A percentile compares a stretch with the other conserved stretches of the same genome.
phyloP scores from a whole-genome alignment of 108 stramenopile species.

The Nannochloropsis oceanica region DNA sequence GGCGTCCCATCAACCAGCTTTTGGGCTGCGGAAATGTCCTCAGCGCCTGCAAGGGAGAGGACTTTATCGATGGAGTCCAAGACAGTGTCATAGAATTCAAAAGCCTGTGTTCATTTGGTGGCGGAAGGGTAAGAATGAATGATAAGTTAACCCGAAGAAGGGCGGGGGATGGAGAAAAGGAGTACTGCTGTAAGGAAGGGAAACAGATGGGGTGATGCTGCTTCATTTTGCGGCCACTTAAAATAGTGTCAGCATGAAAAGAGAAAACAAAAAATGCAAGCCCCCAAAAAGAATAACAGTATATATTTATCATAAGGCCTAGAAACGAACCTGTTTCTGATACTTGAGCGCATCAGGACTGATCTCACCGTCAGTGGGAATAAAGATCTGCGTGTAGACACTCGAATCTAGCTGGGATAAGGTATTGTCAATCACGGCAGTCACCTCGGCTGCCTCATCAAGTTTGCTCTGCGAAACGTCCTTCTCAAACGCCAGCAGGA shows the following conservation, averaged over 20 bases:
- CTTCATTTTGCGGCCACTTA: no score
- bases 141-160: no score
- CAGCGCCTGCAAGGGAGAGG: neutral
- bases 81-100: neutral
- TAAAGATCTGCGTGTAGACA: neutral
- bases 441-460: neutral
- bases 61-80: neutral
- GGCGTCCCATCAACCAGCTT: neutral
- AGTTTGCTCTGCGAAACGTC: neutral
- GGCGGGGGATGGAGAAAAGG: no score
- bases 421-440: neutral
- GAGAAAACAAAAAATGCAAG: no score
- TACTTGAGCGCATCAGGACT: neutral
- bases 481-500: neutral
- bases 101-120: neutral
- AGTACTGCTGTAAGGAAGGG: no score
- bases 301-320: neutral
- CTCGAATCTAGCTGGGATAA: neutral
- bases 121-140: no score
- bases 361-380: neutral
- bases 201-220: no score
- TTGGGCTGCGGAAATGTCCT: neutral
- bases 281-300: no score
- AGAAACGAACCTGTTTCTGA: neutral
- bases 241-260: no score